Evolutionary conservation across 495 filamentous ascomycete genomes (phyloP).

Genomic region (Rostrohypoxylon terebratum): DNA sequence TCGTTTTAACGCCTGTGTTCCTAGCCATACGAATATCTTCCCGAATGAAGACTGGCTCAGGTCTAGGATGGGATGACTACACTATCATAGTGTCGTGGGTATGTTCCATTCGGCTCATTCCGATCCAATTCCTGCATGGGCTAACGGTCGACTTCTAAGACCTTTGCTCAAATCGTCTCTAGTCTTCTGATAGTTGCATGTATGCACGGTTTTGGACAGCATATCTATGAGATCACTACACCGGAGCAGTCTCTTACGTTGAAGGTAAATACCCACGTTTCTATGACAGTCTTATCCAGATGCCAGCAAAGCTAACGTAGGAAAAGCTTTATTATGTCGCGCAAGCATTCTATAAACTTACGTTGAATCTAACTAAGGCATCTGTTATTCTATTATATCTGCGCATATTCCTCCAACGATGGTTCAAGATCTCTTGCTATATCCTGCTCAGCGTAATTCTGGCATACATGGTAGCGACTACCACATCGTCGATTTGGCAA

Average conservation of each 20-base stretch:
- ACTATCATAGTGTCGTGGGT: slow-evolving; percentile 51
- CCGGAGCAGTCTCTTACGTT: slow-evolving; percentile 46
- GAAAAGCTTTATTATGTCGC: slow-evolving; percentile 46
- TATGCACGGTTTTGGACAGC: slow-evolving; percentile 53
- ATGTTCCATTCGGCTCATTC: slow-evolving; percentile 4
- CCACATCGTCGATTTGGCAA: slow-evolving; percentile 58
- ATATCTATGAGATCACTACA: slow-evolving; percentile 45
- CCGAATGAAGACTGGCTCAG: slow-evolving; percentile 47
- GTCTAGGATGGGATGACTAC: slow-evolving; percentile 54
- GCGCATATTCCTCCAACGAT: slow-evolving; percentile 51
- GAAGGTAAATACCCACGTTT: slow-evolving; percentile 43
- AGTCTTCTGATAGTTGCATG: slow-evolving; percentile 51
- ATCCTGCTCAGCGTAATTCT: slow-evolving; percentile 38
- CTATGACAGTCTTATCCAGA: neutral
- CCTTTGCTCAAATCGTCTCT: slow-evolving; percentile 46
- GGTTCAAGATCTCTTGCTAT: slow-evolving; percentile 47
- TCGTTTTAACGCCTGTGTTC: slow-evolving; percentile 49
- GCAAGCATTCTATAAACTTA: slow-evolving; percentile 51
- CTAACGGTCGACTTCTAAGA: slow-evolving; percentile 33
- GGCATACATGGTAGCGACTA: slow-evolving; percentile 47
- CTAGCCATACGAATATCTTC: slow-evolving; percentile 48
- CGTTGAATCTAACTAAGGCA: slow-evolving; percentile 51
- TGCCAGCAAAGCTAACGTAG: slow-evolving; percentile 7
- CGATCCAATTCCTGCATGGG: neutral
- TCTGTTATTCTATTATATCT: slow-evolving; percentile 54